A percentile compares a stretch with the other conserved stretches of the same genome.
phyloP scores from a whole-genome alignment of 768 basidiomycete genomes.

The Boletus pseudopeckii region DNA sequence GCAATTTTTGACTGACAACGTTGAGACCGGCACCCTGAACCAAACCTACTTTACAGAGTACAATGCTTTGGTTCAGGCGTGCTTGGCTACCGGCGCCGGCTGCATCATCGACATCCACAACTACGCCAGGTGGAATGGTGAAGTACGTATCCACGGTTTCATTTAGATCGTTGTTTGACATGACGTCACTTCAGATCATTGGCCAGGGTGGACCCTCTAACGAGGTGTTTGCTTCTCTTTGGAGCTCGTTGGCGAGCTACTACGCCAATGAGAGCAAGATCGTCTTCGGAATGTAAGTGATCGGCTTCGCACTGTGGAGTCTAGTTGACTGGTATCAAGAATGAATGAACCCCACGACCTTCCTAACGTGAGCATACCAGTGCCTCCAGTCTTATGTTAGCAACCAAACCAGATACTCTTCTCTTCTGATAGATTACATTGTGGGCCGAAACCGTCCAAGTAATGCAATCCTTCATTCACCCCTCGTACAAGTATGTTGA shows the following conservation, averaged over 20 bases:
- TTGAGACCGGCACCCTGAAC: constrained; percentile 37
- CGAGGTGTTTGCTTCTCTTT: constrained; percentile 10
- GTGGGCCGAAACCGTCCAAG: constrained; percentile 13
- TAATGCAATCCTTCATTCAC: neutral
- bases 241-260: constrained; percentile 4
- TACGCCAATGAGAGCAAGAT: constrained; percentile 1
- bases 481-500: neutral
- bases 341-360: constrained; percentile 18
- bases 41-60: constrained; percentile 5
- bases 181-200: constrained; percentile 1
- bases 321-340: neutral
- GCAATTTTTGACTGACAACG: constrained; percentile 46
- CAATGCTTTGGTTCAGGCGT: constrained; percentile 9
- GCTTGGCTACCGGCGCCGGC: constrained; percentile 6
- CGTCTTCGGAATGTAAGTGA: constrained; percentile 10
- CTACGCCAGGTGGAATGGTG: constrained; percentile 9
- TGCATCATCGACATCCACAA: constrained; percentile 16
- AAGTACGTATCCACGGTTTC: neutral
- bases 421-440: neutral
- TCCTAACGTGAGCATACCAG: constrained; percentile 2
- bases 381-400: too few relatives aligned
- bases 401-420: neutral
- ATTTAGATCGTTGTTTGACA: neutral
- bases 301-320: neutral
- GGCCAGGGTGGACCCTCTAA: constrained; percentile 14